These are phyloP conservation scores for Colletotrichum liaoningense DNA, from an alignment of 2,329 filamentous ascomycete species.

Conservation along the genomic window DNA sequence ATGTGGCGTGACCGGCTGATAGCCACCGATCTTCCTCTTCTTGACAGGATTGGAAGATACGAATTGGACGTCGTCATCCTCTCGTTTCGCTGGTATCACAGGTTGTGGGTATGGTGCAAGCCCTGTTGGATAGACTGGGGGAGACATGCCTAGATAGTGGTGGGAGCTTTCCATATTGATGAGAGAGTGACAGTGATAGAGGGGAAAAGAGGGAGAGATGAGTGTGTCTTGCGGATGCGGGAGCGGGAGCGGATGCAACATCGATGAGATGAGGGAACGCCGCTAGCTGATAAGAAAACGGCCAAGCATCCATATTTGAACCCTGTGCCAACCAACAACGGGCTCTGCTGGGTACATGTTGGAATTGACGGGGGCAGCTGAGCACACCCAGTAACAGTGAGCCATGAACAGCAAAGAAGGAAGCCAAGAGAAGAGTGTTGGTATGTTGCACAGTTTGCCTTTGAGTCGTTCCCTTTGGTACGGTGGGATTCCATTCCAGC, in stretches of 20 bases:
- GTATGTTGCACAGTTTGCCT: constrained; percentile 30
- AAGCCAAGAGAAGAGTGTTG: constrained; percentile 28
- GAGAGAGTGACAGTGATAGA: not conserved
- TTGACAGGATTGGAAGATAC: constrained; percentile 57
- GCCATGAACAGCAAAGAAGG: constrained; percentile 31
- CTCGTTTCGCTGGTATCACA: constrained; percentile 41
- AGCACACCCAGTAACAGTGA: constrained; percentile 14
- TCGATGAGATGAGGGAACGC: constrained; percentile 21
- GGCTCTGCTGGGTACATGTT: constrained; percentile 21
- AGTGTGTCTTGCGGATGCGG: constrained; percentile 11
- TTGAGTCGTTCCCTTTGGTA: constrained; percentile 29
- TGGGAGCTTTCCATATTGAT: constrained; percentile 20
- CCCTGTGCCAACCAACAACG: constrained; percentile 14
- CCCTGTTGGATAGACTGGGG: constrained; percentile 9
- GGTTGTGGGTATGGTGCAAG: not conserved
- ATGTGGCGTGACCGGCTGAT: constrained; percentile 12
- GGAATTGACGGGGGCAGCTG: constrained; percentile 20
- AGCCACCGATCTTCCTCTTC: constrained; percentile 40
- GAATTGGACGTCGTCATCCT: constrained; percentile 57
- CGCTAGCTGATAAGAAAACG: constrained; percentile 15
- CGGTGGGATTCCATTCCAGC: constrained; percentile 2
- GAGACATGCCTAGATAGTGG: constrained; percentile 26
- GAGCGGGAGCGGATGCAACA: constrained; percentile 27
- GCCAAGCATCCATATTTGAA: constrained; percentile 34
- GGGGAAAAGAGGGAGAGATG: not conserved